Evolutionary conservation across 2,329 filamentous ascomycete genomes (phyloP), one percentile per base, ranked within the genome.

Genomic region (Stromatinia cepivora): DNA sequence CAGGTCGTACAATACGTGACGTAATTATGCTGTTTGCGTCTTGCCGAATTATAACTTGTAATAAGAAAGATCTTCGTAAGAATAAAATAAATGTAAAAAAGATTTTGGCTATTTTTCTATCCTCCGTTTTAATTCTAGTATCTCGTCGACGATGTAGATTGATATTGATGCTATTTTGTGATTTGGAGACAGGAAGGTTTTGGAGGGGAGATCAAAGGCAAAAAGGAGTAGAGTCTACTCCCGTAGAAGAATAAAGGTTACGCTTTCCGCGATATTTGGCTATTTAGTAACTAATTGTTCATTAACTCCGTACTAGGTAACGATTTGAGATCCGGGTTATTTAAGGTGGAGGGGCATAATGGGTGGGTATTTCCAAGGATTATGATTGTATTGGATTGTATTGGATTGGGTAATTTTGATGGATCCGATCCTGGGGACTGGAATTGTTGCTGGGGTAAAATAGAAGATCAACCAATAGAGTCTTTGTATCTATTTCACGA

Each of bases 1-100:
- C 61, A 52, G 61, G 61, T 63, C 31, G 46, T 52, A 63, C n/a
- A 25, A 52, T 36, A 52, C 36, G 31, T 63, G 61, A 63, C 61
- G 61, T 63, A 63, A 63, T 63, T 13, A 36, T 50, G 34, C 22
- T 63, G n/a, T 22, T 20, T 17, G n/a, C 45, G 46, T 34, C n/a
- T 36, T 8, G 22, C 25, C 46, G 61, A 63, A 28, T 63, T 25
- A 63, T 20, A 28, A 25, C 10, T 52, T n/a, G 3, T 52, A 25
- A 22, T 52, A 13, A 17, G 11, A 2, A 20, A 48, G 59, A 46
- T 59, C 17, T 45, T 31, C 4, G 57, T 46, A 13, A 15, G 39
- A 59, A 22, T 11, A 20, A 45, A 13, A 9, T 45, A 13, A 20
- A 28, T 11, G 25, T 31, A 9, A 54, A 34, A 11, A 15, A 34